Conservation (phyloP, 176 grass and related monocot genomes). For the Poa annua region DNA sequence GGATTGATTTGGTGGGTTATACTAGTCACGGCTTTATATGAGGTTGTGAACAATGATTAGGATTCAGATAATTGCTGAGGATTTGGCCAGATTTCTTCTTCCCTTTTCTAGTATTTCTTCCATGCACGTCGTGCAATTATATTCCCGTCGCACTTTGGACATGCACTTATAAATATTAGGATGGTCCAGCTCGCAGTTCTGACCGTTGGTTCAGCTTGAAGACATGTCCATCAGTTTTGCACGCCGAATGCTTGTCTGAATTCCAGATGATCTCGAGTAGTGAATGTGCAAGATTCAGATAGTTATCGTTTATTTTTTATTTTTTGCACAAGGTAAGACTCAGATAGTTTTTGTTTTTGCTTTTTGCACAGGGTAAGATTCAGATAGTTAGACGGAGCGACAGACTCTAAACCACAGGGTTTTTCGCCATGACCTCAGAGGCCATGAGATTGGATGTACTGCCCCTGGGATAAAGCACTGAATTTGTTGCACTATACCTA, state of each 20-base stretch:
- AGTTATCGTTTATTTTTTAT: too few species aligned
- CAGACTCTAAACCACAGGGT: background rate
- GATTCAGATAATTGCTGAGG: background rate
- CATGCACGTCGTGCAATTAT: background rate
- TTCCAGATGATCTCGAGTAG: background rate
- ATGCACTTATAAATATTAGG: background rate
- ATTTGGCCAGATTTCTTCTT: conserved; percentile 7
- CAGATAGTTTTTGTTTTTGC: too few species aligned
- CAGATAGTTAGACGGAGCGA: background rate
- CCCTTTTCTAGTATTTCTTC: background rate
- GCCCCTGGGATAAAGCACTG: background rate
- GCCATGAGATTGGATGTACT: background rate
- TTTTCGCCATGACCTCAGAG: background rate
- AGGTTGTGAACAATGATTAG: conserved; percentile 33
- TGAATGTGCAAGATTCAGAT: background rate
- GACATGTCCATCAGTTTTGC: background rate
- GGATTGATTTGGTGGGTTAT: conserved; percentile 23
- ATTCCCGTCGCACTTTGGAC: background rate
- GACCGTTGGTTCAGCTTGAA: background rate
- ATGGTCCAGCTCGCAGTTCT: background rate
- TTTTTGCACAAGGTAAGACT: too few species aligned
- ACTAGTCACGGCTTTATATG: conserved; percentile 7
- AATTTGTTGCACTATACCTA: conserved; percentile 16
- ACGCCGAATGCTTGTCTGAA: background rate
- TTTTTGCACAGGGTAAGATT: background rate